Base-by-base conservation (phyloP, 106 monocot genomes). In the Allium sativum region DNA sequence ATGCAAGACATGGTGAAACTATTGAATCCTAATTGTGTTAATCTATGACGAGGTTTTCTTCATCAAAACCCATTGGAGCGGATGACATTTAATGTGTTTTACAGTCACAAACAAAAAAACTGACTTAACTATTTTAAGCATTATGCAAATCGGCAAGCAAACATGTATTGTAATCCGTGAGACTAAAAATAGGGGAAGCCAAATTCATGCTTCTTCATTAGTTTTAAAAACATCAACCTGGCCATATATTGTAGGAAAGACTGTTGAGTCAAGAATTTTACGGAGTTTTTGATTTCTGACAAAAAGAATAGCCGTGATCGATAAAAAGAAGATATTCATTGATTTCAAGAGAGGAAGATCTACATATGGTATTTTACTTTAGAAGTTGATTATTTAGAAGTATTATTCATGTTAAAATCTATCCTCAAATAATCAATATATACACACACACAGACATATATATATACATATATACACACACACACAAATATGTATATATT, bases 61-160 rank as follows among this genome's bases (percentile, higher is more conserved):
- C 57, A 68, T 44, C 67, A 18, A 40, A 72, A 78, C 50, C 78
- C 78, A 78, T 62, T 69, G 47, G 69, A 75, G 69, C 62, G 75
- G 58, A 47, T 75, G n/a, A 18, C 55, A 42, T 75, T 75, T 69
- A 69, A 75, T 14, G 69, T 64, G 17, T 75, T 75, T 64, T 75
- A 68, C 68, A 75, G 61, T 46, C 47, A 48, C 4, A 19, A n/a
- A 40, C 16, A 53, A 54, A 45, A 63, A 42, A 9, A 57, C 42
- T 56, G 56, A 44, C 7, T 48, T 59, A 7, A 4, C 14, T 9
- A 40, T 4, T 15, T 14, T 55, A 15, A 12, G 56, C 42, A 18
- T 21, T n/a, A 45, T 48, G n/a, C 59, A 68, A 74, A 56, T 45
- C 21, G 44, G 62, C 9, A 19, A 55, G 21, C 58, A 41, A 58